Conservation (phyloP, 1,139 yeast genomes). For the Pichia sp. region DNA sequence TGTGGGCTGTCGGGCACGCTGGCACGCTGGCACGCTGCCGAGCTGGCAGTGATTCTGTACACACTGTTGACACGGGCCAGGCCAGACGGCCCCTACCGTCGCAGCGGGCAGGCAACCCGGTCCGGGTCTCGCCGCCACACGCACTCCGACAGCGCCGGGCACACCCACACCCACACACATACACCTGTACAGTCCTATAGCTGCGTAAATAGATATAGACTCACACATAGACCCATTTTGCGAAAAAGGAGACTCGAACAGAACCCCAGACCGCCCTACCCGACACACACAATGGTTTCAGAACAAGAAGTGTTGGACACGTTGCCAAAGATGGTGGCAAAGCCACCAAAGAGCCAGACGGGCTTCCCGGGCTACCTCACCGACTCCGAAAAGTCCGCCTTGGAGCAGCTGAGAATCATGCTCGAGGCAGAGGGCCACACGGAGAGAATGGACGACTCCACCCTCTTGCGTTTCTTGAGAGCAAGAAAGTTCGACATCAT, state of each 20-base stretch:
- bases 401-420: conserved; percentile 54
- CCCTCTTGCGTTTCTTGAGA: conserved; percentile 77
- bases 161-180: too few relatives aligned
- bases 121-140: too few relatives aligned
- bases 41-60: too few relatives aligned
- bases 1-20: neutral
- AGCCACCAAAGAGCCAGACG: conserved; percentile 50
- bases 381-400: conserved; percentile 56
- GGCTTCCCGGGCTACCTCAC: conserved; percentile 85
- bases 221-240: too few relatives aligned
- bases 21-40: neutral
- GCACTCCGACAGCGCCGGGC: too few relatives aligned
- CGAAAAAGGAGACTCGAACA: too few relatives aligned
- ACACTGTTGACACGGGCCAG: too few relatives aligned
- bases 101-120: too few relatives aligned
- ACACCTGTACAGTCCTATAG: too few relatives aligned
- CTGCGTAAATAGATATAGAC: too few relatives aligned
- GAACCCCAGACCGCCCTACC: too few relatives aligned
- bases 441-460: conserved; percentile 82
- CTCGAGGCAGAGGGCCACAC: conserved; percentile 63
- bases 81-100: too few relatives aligned
- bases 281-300: conserved; percentile 12
- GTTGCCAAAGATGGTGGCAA: conserved; percentile 46
- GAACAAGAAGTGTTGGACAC: conserved; percentile 27
- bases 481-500: conserved; percentile 90